A percentile compares a stretch with the other conserved stretches of the same genome.
phyloP scores from a whole-genome alignment of 768 basidiomycete genomes.

The Amanita inopinata region DNA sequence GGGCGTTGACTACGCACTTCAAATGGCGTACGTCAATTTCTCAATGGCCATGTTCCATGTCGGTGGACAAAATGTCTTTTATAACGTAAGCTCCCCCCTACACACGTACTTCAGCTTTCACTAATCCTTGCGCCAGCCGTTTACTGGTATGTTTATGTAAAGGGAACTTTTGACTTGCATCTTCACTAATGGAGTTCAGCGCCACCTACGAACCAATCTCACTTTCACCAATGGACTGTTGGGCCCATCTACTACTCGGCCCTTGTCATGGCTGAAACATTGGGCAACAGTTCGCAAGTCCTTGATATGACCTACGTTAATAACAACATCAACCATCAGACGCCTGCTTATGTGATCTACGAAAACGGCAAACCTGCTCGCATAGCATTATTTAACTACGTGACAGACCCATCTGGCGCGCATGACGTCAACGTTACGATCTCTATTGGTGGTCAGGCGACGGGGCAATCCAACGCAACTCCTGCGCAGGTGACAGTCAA shows the following conservation, averaged over 20 bases:
- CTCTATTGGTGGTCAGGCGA: conserved; percentile 37
- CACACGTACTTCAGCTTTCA: conserved; percentile 15
- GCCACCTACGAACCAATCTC: conserved; percentile 47
- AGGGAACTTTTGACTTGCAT: not conserved
- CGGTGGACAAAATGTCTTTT: conserved; percentile 59
- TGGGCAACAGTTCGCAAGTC: conserved; percentile 58
- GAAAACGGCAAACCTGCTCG: conserved; percentile 53
- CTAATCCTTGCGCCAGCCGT: conserved; percentile 38
- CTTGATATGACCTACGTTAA: conserved; percentile 55
- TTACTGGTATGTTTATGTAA: conserved; percentile 36
- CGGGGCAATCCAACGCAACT: conserved; percentile 44
- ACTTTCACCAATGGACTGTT: conserved; percentile 63
- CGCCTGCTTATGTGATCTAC: conserved; percentile 66
- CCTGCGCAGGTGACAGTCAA: conserved; percentile 49
- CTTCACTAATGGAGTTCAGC: conserved; percentile 32
- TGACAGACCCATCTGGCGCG: conserved; percentile 48
- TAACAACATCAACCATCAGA: conserved; percentile 40
- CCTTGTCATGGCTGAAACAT: conserved; percentile 57
- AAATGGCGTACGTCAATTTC: conserved; percentile 52
- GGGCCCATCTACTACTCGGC: conserved; percentile 72
- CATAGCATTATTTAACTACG: conserved; percentile 65
- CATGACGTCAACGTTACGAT: conserved; percentile 37
- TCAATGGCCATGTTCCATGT: conserved; percentile 46
- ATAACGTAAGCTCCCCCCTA: conserved; percentile 40
- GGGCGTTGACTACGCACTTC: conserved; percentile 54